Percentiles rank a stretch among this genome's conserved stretches.
Conservation (phyloP, 2,329 filamentous ascomycete genomes). For the Drechmeria coniospora region DNA sequence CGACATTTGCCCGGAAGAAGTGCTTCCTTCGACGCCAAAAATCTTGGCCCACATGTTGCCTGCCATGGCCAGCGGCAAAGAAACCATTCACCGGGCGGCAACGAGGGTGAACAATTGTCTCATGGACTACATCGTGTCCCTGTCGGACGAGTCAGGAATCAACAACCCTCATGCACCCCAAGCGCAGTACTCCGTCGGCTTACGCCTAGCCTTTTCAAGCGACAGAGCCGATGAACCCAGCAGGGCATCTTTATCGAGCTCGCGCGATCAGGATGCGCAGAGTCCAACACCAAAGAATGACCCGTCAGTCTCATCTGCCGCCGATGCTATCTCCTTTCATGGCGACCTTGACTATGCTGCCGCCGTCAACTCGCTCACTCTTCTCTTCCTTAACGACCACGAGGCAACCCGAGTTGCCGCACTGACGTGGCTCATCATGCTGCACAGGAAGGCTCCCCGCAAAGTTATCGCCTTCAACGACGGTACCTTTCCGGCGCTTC, state of each 20-base stretch:
- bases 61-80: slow-evolving; percentile 82
- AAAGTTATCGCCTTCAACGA: slow-evolving; percentile 94
- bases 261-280: slow-evolving; percentile 35
- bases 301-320: slow-evolving; percentile 29
- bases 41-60: slow-evolving; percentile 84
- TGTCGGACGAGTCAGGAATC: slow-evolving; percentile 52
- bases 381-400: slow-evolving; percentile 91
- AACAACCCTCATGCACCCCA: slow-evolving; percentile 9
- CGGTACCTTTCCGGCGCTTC: slow-evolving; percentile 84
- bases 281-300: slow-evolving; percentile 36
- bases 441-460: slow-evolving; percentile 84
- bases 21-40: slow-evolving; percentile 84
- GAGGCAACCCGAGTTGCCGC: slow-evolving; percentile 91
- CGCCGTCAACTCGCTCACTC: slow-evolving; percentile 79
- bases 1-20: slow-evolving; percentile 93
- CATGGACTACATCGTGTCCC: slow-evolving; percentile 85
- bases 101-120: slow-evolving; percentile 79
- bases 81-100: slow-evolving; percentile 77
- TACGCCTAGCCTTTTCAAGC: slow-evolving; percentile 26
- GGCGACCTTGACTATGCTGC: slow-evolving; percentile 88
- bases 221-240: slow-evolving; percentile 30
- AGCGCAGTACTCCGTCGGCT: slow-evolving; percentile 16
- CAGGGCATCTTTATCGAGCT: slow-evolving; percentile 37
- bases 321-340: slow-evolving; percentile 29
- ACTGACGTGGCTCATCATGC: slow-evolving; percentile 92